Percentiles rank a stretch among this genome's conserved stretches.
These are phyloP conservation scores for Colletotrichum tabaci DNA, from an alignment of 2,329 filamentous ascomycete genomes.

Conservation along the genomic window DNA sequence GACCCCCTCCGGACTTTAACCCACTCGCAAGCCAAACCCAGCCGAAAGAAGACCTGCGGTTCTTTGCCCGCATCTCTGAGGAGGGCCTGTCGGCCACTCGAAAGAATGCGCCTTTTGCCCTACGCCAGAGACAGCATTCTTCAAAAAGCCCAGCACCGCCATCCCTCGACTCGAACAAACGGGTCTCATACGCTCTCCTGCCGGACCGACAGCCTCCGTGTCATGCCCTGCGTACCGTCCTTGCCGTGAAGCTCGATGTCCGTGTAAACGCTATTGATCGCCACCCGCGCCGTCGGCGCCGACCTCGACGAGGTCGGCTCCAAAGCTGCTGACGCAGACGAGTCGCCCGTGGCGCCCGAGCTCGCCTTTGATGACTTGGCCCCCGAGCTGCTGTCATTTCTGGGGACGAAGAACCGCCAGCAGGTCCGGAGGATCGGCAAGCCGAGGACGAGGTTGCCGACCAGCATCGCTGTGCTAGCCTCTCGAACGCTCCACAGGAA, in stretches of 20 bases:
- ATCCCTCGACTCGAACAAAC: background rate
- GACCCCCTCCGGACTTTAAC: background rate
- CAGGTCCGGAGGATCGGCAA: conserved; percentile 22
- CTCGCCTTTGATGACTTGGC: background rate
- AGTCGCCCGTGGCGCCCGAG: background rate
- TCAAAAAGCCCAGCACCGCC: too few species aligned
- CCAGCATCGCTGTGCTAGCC: conserved; percentile 36
- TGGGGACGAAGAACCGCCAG: conserved; percentile 29
- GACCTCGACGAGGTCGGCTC: conserved; percentile 5
- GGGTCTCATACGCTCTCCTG: conserved; percentile 21
- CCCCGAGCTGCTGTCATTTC: background rate
- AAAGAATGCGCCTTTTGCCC: conserved; percentile 1
- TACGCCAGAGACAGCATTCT: background rate
- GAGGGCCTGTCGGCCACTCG: background rate
- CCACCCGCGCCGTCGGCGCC: conserved; percentile 13
- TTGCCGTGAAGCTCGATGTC: conserved; percentile 26
- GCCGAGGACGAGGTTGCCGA: conserved; percentile 37
- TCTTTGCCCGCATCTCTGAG: conserved; percentile 1
- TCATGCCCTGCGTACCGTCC: background rate
- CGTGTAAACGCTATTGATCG: conserved; percentile 6
- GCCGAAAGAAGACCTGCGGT: background rate
- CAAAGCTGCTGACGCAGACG: background rate
- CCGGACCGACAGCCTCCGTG: conserved; percentile 1
- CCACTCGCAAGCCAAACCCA: background rate
- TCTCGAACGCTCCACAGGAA: conserved; percentile 40